These are phyloP conservation scores for Phytopythium vexans DNA, from an alignment of 352 stramenopile species.

Conservation along the genomic window DNA sequence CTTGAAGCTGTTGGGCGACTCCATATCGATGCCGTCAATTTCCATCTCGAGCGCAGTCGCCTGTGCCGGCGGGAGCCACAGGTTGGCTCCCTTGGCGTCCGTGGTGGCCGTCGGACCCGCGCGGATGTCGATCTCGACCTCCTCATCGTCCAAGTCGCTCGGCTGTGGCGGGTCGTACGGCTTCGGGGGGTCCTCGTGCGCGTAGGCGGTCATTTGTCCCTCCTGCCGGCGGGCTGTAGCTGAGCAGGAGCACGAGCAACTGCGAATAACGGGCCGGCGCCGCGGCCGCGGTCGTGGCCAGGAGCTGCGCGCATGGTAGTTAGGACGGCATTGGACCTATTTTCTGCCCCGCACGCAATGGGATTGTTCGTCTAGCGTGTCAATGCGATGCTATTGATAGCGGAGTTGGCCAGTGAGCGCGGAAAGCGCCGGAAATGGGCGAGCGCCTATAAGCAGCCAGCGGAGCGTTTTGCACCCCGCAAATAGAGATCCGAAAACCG, in stretches of 20 bases:
- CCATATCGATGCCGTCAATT: conserved; percentile 6
- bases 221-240: background rate
- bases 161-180: conserved; percentile 13
- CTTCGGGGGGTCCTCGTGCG: background rate
- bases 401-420: too few relatives aligned
- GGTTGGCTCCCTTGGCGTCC: background rate
- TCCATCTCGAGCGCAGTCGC: conserved; percentile 19
- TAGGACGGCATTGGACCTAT: too few relatives aligned
- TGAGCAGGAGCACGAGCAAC: conserved; percentile 1
- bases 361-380: too few relatives aligned
- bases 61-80: conserved; percentile 14
- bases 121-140: conserved; percentile 30
- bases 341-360: too few relatives aligned
- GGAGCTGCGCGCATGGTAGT: background rate
- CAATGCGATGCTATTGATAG: too few relatives aligned
- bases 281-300: background rate
- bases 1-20: conserved; percentile 7
- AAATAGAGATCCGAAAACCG: too few relatives aligned
- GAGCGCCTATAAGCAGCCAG: too few relatives aligned
- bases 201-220: background rate
- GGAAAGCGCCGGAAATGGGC: too few relatives aligned
- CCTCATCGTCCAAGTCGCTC: conserved; percentile 16
- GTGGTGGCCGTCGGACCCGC: background rate
- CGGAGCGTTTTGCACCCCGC: too few relatives aligned
- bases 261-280: background rate